Conservation (phyloP, 345 rosid genomes). For the Camelina hispida region DNA sequence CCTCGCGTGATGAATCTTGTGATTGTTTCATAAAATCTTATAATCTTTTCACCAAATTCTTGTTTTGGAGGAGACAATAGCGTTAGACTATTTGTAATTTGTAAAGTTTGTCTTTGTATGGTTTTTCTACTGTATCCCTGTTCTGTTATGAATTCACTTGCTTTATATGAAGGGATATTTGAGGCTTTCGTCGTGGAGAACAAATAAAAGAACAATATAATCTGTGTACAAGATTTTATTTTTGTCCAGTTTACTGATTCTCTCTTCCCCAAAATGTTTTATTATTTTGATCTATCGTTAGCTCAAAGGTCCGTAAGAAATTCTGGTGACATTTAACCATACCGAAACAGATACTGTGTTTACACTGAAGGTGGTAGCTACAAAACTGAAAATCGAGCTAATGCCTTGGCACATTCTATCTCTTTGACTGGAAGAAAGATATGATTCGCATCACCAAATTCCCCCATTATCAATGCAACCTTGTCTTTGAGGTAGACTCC, state of each 20-base stretch:
- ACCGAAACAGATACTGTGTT: not conserved
- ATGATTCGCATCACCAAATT: slow-evolving; percentile 7
- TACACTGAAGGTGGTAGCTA: slow-evolving; percentile 15
- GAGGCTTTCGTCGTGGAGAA: not conserved
- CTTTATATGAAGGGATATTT: slow-evolving; percentile 25
- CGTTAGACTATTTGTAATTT: slow-evolving; percentile 42
- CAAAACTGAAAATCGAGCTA: slow-evolving; percentile 8
- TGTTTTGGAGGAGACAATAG: slow-evolving; percentile 40
- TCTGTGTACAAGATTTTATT: not conserved
- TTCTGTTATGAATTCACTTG: slow-evolving; percentile 41
- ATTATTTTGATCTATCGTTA: not conserved
- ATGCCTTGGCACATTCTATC: slow-evolving; percentile 5
- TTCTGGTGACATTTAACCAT: not conserved
- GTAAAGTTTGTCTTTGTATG: slow-evolving; percentile 41
- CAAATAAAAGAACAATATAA: not conserved
- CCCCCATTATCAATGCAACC: not conserved
- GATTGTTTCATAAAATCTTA: slow-evolving; percentile 27
- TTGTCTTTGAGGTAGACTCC: slow-evolving; percentile 4
- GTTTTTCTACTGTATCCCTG: slow-evolving; percentile 34
- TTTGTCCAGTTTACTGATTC: not conserved
- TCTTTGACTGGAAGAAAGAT: not conserved
- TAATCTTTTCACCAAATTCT: slow-evolving; percentile 12
- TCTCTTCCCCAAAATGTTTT: not conserved
- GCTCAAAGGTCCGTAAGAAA: not conserved
- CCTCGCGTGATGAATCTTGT: slow-evolving; percentile 29